phyloP scores from a whole-genome alignment of 2,329 filamentous ascomycete genomes.

The Paecilomyces fulvus region DNA sequence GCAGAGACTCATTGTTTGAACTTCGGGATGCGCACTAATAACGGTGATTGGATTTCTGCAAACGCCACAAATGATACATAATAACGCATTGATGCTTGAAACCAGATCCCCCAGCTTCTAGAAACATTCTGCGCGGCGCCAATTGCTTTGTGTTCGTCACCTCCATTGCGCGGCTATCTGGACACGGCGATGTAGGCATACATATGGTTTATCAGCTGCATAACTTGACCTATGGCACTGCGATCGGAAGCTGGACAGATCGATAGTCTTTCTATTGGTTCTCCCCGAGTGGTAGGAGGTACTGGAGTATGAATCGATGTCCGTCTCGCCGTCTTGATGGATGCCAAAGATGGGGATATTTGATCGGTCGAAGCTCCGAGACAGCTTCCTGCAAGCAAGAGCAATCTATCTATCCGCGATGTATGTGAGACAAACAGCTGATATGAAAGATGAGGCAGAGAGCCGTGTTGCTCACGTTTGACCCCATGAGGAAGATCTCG shows the following conservation, averaged over 20 bases:
- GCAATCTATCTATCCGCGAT: too few relatives aligned
- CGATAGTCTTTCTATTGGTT: background rate
- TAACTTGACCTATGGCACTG: background rate
- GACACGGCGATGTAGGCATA: background rate
- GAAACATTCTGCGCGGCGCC: background rate
- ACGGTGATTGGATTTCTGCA: background rate
- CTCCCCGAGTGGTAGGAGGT: background rate
- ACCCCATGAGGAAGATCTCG: background rate
- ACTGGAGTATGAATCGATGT: background rate
- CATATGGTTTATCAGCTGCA: background rate
- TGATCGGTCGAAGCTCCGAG: too few relatives aligned
- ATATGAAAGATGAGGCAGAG: too few relatives aligned
- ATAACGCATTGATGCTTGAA: background rate
- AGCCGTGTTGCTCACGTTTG: background rate
- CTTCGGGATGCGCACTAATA: background rate
- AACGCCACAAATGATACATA: background rate
- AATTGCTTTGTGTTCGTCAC: background rate
- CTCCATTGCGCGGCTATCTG: background rate
- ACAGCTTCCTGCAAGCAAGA: too few relatives aligned
- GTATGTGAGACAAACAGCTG: too few relatives aligned
- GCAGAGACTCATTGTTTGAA: background rate
- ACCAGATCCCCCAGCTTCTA: background rate
- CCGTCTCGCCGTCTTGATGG: too few relatives aligned
- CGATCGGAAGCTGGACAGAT: background rate
- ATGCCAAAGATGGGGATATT: too few relatives aligned